Conservation (phyloP, 2,329 filamentous ascomycete genomes). For the Apiospora marii region DNA sequence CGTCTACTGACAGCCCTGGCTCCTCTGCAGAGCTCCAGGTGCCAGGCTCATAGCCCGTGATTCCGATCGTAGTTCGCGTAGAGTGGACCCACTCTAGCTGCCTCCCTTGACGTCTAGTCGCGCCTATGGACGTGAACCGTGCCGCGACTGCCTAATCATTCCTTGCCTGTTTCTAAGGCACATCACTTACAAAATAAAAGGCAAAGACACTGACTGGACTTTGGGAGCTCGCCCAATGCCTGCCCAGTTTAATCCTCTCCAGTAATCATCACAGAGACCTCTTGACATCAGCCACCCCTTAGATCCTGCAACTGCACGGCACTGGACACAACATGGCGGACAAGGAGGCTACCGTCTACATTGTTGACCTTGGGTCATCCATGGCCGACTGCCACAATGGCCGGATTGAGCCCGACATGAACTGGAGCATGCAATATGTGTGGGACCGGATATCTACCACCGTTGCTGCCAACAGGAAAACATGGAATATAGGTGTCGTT, state of each 20-base stretch:
- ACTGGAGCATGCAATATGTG: slow-evolving; percentile 89
- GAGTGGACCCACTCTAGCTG: slow-evolving; percentile 20
- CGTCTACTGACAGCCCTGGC: neutral
- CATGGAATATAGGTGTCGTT: slow-evolving; percentile 78
- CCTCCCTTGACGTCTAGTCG: slow-evolving; percentile 15
- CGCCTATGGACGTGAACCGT: slow-evolving; percentile 25
- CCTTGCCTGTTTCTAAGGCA: neutral
- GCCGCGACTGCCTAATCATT: slow-evolving; percentile 26
- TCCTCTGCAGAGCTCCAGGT: neutral
- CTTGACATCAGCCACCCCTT: neutral
- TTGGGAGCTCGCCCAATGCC: neutral
- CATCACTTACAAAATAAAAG: slow-evolving; percentile 9
- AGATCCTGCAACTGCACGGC: neutral
- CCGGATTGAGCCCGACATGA: slow-evolving; percentile 79
- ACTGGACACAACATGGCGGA: slow-evolving; percentile 73
- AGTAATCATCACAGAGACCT: neutral
- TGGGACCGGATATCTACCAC: slow-evolving; percentile 91
- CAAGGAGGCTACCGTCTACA: slow-evolving; percentile 92
- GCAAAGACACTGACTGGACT: neutral
- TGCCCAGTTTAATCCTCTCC: neutral
- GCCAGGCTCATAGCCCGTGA: slow-evolving; percentile 28
- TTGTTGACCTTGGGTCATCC: slow-evolving; percentile 86
- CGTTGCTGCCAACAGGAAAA: slow-evolving; percentile 74
- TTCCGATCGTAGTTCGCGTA: slow-evolving; percentile 29
- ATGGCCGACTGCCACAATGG: slow-evolving; percentile 79